A percentile compares a stretch with the other conserved stretches of the same genome.
Conservation (phyloP, 106 monocot genomes). For the Phalaenopsis aphrodite region DNA sequence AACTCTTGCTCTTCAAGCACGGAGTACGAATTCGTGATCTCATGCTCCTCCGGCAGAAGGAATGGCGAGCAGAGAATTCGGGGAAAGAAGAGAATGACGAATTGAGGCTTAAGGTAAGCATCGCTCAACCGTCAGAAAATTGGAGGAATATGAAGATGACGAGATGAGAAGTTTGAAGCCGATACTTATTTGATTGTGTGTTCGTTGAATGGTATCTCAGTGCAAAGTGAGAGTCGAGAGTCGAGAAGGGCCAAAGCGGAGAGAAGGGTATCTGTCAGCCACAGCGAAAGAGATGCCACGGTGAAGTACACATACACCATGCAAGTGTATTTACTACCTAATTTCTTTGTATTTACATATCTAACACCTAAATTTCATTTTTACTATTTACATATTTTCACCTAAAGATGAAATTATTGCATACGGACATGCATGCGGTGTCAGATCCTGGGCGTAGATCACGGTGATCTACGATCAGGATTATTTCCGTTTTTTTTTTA, state of each 20-base stretch:
- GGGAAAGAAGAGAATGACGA: neutral
- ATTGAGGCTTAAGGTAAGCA: slow-evolving; percentile 4
- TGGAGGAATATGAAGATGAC: neutral
- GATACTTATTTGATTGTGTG: neutral
- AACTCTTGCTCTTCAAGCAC: neutral
- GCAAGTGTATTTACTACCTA: no score
- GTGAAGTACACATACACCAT: no score
- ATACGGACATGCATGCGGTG: no score
- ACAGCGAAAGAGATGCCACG: neutral
- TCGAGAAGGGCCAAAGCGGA: neutral
- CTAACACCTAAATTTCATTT: no score
- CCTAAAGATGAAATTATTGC: no score
- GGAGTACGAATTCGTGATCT: neutral
- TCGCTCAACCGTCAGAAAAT: neutral
- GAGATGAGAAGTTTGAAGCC: neutral
- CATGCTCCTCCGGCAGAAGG: neutral
- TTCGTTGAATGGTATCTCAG: neutral
- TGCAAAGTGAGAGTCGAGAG: neutral
- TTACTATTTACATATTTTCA: no score
- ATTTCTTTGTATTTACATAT: no score
- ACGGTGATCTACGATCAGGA: no score
- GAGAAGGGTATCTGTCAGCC: neutral
- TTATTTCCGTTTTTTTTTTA: no score
- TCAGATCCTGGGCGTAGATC: no score
- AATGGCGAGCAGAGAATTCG: no score